phyloP scores from a whole-genome alignment of 176 grass and related monocot genomes.

The Panicum miliaceum region DNA sequence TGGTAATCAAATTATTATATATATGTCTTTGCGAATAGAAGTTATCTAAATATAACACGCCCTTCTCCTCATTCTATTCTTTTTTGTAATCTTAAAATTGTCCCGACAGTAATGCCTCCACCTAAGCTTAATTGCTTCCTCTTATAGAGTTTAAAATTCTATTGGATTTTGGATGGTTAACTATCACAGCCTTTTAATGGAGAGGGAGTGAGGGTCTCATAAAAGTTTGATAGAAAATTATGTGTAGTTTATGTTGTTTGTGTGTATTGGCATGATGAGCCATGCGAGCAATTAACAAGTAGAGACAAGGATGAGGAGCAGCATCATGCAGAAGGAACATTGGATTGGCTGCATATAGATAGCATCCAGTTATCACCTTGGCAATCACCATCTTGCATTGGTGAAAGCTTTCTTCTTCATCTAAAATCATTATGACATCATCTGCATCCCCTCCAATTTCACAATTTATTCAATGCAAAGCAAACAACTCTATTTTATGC shows the following conservation, averaged over 20 bases:
- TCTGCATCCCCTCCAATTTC: neutral
- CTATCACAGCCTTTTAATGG: neutral
- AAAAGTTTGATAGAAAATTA: neutral
- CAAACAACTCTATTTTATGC: neutral
- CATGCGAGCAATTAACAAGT: neutral
- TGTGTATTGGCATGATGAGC: neutral
- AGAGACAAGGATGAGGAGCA: too few species aligned
- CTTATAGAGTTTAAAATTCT: neutral
- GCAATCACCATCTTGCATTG: conserved; percentile 8
- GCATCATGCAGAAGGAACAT: neutral
- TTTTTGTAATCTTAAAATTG: neutral
- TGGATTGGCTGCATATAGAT: conserved; percentile 3
- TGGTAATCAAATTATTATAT: neutral
- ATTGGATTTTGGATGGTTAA: neutral
- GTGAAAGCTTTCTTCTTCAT: conserved; percentile 21
- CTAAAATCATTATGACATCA: neutral
- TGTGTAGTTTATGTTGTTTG: neutral
- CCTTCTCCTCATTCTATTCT: neutral
- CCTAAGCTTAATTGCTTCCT: neutral
- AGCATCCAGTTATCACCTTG: neutral
- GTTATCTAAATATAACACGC: neutral
- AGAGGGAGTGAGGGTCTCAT: neutral
- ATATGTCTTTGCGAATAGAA: neutral
- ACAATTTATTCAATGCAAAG: neutral
- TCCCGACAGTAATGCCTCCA: neutral